These are phyloP conservation scores for Spinacia oleracea DNA, from an alignment of 179 eudicot genomes.

Conservation along the genomic window DNA sequence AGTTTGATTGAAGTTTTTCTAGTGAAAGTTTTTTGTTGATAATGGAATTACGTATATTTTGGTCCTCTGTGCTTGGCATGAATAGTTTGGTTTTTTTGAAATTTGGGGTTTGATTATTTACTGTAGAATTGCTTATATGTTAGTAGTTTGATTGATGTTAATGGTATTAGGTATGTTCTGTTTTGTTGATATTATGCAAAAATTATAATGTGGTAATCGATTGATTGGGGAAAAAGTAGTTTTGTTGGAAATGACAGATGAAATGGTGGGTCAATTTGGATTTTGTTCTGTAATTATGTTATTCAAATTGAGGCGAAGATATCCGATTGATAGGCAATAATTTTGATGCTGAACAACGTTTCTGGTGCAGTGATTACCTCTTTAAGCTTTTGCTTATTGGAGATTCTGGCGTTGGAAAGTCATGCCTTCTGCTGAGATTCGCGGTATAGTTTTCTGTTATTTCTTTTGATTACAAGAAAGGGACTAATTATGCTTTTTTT, in stretches of 20 bases:
- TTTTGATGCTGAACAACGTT: slow-evolving; percentile 3
- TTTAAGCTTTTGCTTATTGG: slow-evolving; percentile 48
- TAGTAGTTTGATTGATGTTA: neutral
- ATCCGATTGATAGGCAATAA: neutral
- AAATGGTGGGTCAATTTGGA: neutral
- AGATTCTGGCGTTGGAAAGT: slow-evolving; percentile 50
- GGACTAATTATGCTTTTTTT: neutral
- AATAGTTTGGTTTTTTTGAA: neutral
- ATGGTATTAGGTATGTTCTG: too few relatives aligned
- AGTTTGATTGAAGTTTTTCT: neutral
- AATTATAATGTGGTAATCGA: neutral
- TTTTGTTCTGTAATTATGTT: neutral
- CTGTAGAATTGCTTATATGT: neutral
- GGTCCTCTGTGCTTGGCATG: neutral
- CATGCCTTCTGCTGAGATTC: slow-evolving; percentile 45
- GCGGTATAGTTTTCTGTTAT: slow-evolving; percentile 32
- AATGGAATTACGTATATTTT: neutral
- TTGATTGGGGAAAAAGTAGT: slow-evolving; percentile 4
- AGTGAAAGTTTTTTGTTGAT: neutral
- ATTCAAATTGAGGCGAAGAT: neutral
- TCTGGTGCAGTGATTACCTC: slow-evolving; percentile 43
- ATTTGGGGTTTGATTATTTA: neutral
- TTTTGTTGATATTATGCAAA: neutral
- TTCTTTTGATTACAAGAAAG: neutral
- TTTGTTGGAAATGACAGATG: neutral